A percentile compares a stretch with the other conserved stretches of the same genome.
These are phyloP conservation scores for Serendipita sp. DNA, from an alignment of 768 basidiomycete genomes.

Conservation along the genomic window DNA sequence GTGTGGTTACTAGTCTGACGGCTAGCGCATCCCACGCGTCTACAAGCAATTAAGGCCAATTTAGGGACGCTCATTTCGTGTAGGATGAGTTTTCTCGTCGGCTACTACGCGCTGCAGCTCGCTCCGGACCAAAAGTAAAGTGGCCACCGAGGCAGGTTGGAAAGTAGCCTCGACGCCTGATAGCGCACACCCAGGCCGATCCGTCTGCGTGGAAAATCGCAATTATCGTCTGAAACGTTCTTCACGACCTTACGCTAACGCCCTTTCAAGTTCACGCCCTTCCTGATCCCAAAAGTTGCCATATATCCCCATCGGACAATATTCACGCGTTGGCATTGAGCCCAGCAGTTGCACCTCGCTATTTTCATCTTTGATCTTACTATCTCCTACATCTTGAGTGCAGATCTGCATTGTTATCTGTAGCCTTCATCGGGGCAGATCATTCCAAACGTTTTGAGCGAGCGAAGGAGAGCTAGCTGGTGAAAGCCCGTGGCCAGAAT, in stretches of 20 bases:
- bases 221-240: not conserved
- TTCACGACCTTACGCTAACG: slow-evolving; percentile 6
- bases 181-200: not conserved
- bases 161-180: not conserved
- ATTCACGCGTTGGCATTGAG: no score
- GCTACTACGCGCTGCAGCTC: no score
- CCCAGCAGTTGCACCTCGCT: not conserved
- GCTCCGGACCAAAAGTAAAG: no score
- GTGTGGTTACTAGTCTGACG: no score
- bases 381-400: not conserved
- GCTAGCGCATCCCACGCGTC: no score
- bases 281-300: no score
- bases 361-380: not conserved
- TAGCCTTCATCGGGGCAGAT: not conserved
- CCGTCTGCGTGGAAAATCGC: not conserved
- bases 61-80: no score
- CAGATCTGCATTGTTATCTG: not conserved
- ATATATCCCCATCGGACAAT: not conserved
- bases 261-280: not conserved
- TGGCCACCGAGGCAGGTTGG: not conserved
- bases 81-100: no score
- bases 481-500: not conserved
- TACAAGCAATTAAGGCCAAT: no score
- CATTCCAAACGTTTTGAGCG: no score
- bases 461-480: no score